Conservation (phyloP, 768 basidiomycete species). For the Russula sp. region DNA sequence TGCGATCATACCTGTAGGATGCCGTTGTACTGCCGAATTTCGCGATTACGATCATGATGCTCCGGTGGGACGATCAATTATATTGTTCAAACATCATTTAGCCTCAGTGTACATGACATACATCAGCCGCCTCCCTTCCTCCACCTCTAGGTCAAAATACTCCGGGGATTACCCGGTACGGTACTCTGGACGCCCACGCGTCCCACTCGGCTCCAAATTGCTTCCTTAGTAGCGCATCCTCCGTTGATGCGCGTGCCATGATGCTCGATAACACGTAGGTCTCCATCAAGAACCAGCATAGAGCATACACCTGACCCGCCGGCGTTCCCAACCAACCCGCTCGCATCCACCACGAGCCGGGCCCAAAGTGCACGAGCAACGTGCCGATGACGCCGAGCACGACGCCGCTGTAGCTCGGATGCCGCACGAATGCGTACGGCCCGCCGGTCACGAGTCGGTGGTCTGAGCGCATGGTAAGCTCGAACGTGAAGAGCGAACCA, state of each 20-base stretch:
- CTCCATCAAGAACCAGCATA: constrained; percentile 15
- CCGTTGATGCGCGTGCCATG: constrained; percentile 9
- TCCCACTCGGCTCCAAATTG: constrained; percentile 20
- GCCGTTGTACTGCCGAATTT: background rate
- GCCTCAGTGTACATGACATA: background rate
- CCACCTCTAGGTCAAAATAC: constrained; percentile 5
- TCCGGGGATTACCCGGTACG: constrained; percentile 18
- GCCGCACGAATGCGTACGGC: constrained; percentile 24
- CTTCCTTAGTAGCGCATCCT: constrained; percentile 14
- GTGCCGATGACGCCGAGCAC: constrained; percentile 20
- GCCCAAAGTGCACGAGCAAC: constrained; percentile 17
- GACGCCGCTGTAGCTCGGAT: constrained; percentile 22
- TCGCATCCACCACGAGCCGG: constrained; percentile 18
- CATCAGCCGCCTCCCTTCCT: background rate
- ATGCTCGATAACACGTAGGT: constrained; percentile 17
- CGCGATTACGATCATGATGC: background rate
- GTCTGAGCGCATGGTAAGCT: constrained; percentile 16
- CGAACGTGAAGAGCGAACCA: constrained; percentile 21
- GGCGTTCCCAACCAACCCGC: constrained; percentile 6
- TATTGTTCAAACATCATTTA: background rate
- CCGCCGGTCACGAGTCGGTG: constrained; percentile 24
- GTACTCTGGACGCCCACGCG: constrained; percentile 17
- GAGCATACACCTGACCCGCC: constrained; percentile 7
- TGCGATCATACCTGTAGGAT: background rate
- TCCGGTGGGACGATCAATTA: background rate